Base-by-base conservation (phyloP, 139 green algal species). In the Chlamydomonas sp. region DNA sequence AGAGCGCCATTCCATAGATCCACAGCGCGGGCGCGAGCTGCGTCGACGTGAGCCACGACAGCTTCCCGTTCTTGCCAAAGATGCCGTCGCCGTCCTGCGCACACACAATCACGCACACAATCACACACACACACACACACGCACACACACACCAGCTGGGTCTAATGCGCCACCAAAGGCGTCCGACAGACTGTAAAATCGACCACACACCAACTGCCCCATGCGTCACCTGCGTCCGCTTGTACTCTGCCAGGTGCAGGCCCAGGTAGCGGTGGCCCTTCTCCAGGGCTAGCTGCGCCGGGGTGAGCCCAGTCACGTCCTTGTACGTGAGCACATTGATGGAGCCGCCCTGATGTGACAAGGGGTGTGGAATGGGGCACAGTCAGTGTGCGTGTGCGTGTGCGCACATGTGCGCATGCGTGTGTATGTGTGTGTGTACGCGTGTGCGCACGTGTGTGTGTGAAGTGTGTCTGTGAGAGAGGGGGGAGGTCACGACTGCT, bases 241-340 rank as follows among this genome's bases (percentile, higher is more conserved):
- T 74, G 63, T 83, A 87, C 34, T 91, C 85, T 24, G 76, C 76
- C 16, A 89, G 69, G 64, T 90, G 76, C 31, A 83, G 60, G 36
- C 83, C 91, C 29, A 98, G 79, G 61, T 88, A 85, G 35, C 84
- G 75, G 78, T 98, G 92, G 6, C 91, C 92, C 77, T 97, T 97
- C 34, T 97, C 87, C 0, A 87, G 75, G 2, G 94, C 94, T 4
- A 99, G 83, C 82, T 97, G 84, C 3, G 83, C 79, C 1, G 94
- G 91, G 1, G 89, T 97, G 67, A 49, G 74, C 30, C 94, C 94
- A 6, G 90, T 96, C 22, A 83, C 79, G 69, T 97, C 92, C 26
- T 74, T 65, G 3, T 71, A 73, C 16, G 69, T 72, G 20, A 97
- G 82, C n/a, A 83, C 69, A 26, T 72, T 73, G 2, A 58, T 39